Percentiles rank a stretch among this genome's conserved stretches.
Conservation (phyloP, 2,329 filamentous ascomycete genomes). For the Camillea tinctor region DNA sequence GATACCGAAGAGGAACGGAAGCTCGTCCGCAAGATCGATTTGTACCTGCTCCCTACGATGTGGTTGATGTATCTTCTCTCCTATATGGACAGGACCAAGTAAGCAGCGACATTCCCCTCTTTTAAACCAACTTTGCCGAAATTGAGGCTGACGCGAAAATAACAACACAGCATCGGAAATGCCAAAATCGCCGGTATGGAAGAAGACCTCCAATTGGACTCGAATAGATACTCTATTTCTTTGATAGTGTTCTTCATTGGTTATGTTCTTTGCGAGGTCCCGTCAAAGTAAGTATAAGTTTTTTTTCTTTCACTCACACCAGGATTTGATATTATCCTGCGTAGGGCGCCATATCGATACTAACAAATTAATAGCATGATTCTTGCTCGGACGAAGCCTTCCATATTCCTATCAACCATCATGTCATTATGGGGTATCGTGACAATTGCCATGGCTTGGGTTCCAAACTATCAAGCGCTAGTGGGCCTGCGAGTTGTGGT, state of each 20-base stretch:
- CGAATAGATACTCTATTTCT: constrained; percentile 59
- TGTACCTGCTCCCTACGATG: constrained; percentile 49
- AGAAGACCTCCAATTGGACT: constrained; percentile 51
- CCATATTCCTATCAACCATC: constrained; percentile 63
- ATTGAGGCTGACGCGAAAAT: not conserved
- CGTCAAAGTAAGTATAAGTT: constrained; percentile 51
- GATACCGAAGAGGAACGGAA: constrained; percentile 34
- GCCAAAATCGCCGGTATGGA: constrained; percentile 53
- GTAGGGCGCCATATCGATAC: not conserved
- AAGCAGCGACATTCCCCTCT: not conserved
- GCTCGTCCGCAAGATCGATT: constrained; percentile 40
- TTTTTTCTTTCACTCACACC: not conserved
- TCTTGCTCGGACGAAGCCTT: constrained; percentile 61
- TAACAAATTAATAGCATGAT: constrained; percentile 40
- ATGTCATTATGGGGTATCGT: constrained; percentile 51
- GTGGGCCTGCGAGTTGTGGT: constrained; percentile 44
- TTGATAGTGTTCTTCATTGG: constrained; percentile 67
- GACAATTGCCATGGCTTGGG: constrained; percentile 31
- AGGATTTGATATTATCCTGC: not conserved
- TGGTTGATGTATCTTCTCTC: constrained; percentile 58
- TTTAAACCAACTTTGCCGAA: not conserved
- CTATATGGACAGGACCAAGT: constrained; percentile 58
- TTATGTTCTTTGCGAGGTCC: constrained; percentile 63
- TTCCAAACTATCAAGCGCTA: constrained; percentile 26
- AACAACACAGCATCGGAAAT: constrained; percentile 42